Percentiles rank a stretch among this genome's conserved stretches.
Evolutionary conservation across 2,329 filamentous ascomycete species (phyloP).

Genomic region (Ophiostoma angusticollis): DNA sequence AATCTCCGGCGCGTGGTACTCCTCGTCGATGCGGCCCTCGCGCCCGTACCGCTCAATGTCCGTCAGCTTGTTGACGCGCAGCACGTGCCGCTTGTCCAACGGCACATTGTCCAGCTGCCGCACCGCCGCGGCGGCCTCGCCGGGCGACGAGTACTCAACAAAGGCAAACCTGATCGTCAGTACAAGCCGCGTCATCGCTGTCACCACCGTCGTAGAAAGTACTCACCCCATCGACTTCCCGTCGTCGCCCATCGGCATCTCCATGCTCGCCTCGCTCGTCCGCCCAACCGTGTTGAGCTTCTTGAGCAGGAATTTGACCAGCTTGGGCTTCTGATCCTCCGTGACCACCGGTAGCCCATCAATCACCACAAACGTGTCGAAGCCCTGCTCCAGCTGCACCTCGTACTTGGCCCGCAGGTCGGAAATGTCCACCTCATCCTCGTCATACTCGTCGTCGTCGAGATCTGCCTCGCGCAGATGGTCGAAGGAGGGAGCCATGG

Average conservation of each 20-base stretch:
- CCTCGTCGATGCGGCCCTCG: constrained; percentile 85
- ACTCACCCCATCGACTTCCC: constrained; percentile 71
- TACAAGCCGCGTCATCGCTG: neutral
- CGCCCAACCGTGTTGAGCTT: constrained; percentile 80
- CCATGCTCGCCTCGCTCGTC: constrained; percentile 74
- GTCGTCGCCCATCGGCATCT: constrained; percentile 86
- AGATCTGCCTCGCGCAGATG: constrained; percentile 84
- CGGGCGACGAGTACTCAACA: constrained; percentile 85
- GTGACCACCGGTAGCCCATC: constrained; percentile 85
- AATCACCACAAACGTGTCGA: constrained; percentile 92
- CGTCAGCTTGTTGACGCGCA: constrained; percentile 94
- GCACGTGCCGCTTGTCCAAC: constrained; percentile 92
- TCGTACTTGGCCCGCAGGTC: constrained; percentile 91
- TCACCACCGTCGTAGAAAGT: constrained; percentile 1
- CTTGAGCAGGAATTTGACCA: constrained; percentile 90
- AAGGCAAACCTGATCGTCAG: constrained; percentile 65
- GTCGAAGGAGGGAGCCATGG: constrained; percentile 89
- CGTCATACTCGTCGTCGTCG: constrained; percentile 72
- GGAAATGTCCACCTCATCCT: constrained; percentile 89
- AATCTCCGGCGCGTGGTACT: constrained; percentile 71
- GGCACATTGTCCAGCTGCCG: constrained; percentile 76
- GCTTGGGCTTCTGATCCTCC: constrained; percentile 83
- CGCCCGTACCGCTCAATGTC: constrained; percentile 94
- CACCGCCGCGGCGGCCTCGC: constrained; percentile 78
- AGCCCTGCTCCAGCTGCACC: constrained; percentile 87